Evolutionary conservation across 768 basidiomycete species (phyloP).

Genomic region (Termitomyces bulborhizus): DNA sequence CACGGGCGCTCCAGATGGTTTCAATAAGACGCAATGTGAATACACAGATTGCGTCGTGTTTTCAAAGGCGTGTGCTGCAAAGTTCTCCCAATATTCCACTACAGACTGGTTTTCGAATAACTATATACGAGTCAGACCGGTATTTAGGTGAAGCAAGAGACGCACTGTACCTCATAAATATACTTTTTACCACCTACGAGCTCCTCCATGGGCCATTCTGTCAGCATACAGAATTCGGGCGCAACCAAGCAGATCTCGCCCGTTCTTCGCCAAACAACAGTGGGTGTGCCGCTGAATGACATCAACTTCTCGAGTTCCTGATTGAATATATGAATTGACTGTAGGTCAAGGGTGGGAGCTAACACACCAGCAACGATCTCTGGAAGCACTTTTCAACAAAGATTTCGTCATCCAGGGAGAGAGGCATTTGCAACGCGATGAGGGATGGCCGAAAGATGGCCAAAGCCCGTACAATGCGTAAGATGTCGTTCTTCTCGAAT

Average conservation of each 20-base stretch:
- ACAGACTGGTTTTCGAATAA: constrained; percentile 94
- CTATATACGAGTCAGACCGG: constrained; percentile 32
- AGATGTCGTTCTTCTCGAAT: constrained; percentile 94
- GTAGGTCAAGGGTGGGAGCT: constrained; percentile 6
- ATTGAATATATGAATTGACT: constrained; percentile 4
- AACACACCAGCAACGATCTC: constrained; percentile 75
- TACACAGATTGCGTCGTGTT: constrained; percentile 95
- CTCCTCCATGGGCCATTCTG: constrained; percentile 85
- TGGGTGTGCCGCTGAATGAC: constrained; percentile 94
- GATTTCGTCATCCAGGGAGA: constrained; percentile 92
- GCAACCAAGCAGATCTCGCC: constrained; percentile 98
- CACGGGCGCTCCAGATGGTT: constrained; percentile 77
- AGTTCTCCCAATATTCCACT: constrained; percentile 96
- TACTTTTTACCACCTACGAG: constrained; percentile 55
- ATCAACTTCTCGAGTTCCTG: constrained; percentile 97
- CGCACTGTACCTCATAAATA: constrained; percentile 52
- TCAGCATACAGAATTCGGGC: constrained; percentile 92
- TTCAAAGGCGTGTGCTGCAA: constrained; percentile 95
- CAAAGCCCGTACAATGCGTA: constrained; percentile 90
- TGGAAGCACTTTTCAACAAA: constrained; percentile 97
- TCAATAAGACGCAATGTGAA: constrained; percentile 85
- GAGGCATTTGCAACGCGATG: constrained; percentile 96
- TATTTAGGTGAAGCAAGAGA: background rate
- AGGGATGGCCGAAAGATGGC: constrained; percentile 95
- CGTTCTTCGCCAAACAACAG: constrained; percentile 95